Percentiles rank a stretch among this genome's conserved stretches.
Evolutionary conservation across 2,329 filamentous ascomycete genomes (phyloP).

Genomic region (Fusarium clavum): DNA sequence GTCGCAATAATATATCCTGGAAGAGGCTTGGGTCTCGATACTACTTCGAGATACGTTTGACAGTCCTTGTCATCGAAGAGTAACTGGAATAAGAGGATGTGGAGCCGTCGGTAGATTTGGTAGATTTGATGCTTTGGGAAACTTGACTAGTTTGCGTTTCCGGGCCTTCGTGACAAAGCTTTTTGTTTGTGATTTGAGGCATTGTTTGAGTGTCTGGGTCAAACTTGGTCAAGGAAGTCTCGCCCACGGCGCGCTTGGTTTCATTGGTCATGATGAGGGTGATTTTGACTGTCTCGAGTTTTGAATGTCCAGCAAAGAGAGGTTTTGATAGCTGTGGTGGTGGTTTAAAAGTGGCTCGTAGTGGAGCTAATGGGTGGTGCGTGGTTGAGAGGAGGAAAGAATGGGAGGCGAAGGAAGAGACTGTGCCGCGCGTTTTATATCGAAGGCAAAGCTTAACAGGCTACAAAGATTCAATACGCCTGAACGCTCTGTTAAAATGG

Average conservation of each 20-base stretch:
- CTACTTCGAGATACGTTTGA: not conserved
- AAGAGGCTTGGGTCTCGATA: too few species aligned
- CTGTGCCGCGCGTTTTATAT: too few species aligned
- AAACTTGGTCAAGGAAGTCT: not conserved
- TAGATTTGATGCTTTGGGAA: not conserved
- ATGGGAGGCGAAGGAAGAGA: too few species aligned
- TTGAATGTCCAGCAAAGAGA: too few species aligned
- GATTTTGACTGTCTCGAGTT: too few species aligned
- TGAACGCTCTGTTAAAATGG: rapidly evolving
- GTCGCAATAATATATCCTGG: too few species aligned
- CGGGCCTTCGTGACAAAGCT: not conserved
- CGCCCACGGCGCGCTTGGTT: not conserved
- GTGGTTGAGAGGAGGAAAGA: too few species aligned
- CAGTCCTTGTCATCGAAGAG: not conserved
- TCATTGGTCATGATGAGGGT: not conserved
- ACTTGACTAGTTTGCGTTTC: not conserved
- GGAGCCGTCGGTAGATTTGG: rapidly evolving
- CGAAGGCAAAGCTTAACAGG: too few species aligned
- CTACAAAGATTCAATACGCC: rapidly evolving
- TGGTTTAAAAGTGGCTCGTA: too few species aligned
- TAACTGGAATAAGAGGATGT: not conserved
- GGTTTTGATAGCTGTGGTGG: too few species aligned
- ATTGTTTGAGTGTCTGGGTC: not conserved
- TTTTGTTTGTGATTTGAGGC: not conserved
- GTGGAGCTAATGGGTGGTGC: too few species aligned